These are phyloP conservation scores for Colletotrichum somersetense DNA, from an alignment of 2,329 filamentous ascomycete genomes.

Conservation along the genomic window DNA sequence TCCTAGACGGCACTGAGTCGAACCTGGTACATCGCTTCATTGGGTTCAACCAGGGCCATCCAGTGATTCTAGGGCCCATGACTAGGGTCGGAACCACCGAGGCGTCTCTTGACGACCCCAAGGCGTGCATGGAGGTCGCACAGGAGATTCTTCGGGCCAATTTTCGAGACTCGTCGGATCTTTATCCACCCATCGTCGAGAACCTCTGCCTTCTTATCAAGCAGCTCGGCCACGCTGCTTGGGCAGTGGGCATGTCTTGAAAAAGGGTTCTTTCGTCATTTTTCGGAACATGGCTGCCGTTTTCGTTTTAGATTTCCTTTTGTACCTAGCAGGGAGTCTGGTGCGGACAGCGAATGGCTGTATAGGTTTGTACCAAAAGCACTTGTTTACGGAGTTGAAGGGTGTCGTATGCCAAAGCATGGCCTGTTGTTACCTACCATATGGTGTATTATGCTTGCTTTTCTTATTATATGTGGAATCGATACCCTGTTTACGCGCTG, in stretches of 20 bases:
- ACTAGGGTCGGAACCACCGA: constrained; percentile 49
- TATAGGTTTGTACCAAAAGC: constrained; percentile 37
- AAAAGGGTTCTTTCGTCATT: not conserved
- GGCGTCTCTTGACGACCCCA: constrained; percentile 66
- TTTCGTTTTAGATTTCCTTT: not conserved
- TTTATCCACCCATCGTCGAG: constrained; percentile 72
- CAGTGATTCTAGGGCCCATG: constrained; percentile 59
- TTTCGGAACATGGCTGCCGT: not conserved
- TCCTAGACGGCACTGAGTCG: constrained; percentile 69
- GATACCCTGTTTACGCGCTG: not conserved
- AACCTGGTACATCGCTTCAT: constrained; percentile 69
- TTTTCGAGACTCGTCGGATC: constrained; percentile 58
- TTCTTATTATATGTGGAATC: not conserved
- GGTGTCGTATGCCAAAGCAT: not conserved
- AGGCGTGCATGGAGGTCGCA: constrained; percentile 69
- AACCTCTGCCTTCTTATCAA: constrained; percentile 75
- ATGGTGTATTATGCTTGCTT: not conserved
- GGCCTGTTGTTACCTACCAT: not conserved
- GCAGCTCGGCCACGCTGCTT: constrained; percentile 67
- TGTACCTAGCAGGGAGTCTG: constrained; percentile 21
- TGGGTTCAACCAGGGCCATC: constrained; percentile 64
- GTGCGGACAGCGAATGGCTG: constrained; percentile 12
- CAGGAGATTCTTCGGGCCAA: constrained; percentile 69
- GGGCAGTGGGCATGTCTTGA: constrained; percentile 50
- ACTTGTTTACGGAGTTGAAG: constrained; percentile 22